These are phyloP conservation scores for Dissophora globulifera DNA, from an alignment of 192 early-diverging fungal species.

Conservation along the genomic window DNA sequence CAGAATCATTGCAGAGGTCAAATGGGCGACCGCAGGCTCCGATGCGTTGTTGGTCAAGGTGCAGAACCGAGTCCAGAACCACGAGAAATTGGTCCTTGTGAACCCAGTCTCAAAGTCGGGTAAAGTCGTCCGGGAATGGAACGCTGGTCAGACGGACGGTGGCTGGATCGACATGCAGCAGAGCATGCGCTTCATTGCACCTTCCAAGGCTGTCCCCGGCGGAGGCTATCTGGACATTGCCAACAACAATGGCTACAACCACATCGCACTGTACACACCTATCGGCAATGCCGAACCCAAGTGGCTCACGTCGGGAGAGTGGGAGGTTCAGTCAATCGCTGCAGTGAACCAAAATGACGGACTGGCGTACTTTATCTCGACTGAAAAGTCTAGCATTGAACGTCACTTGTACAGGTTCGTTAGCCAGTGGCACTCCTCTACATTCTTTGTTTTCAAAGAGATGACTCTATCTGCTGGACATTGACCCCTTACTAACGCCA, in stretches of 20 bases:
- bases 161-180: slow-evolving; percentile 77
- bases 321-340: slow-evolving; percentile 71
- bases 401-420: slow-evolving; percentile 47
- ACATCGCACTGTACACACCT: slow-evolving; percentile 73
- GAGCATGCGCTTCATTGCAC: slow-evolving; percentile 50
- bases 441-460: too few species aligned
- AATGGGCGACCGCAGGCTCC: slow-evolving; percentile 78
- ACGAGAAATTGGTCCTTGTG: slow-evolving; percentile 72
- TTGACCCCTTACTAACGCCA: slow-evolving; percentile 2
- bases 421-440: too few species aligned
- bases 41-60: slow-evolving; percentile 75
- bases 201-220: slow-evolving; percentile 32
- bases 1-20: slow-evolving; percentile 82
- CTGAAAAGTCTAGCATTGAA: slow-evolving; percentile 36
- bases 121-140: slow-evolving; percentile 67
- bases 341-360: slow-evolving; percentile 48
- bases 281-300: slow-evolving; percentile 57
- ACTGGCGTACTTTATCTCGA: slow-evolving; percentile 42
- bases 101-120: slow-evolving; percentile 52
- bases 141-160: slow-evolving; percentile 69
- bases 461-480: too few species aligned
- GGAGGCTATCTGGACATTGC: slow-evolving; percentile 73
- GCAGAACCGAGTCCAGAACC: slow-evolving; percentile 93
- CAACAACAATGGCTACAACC: slow-evolving; percentile 73
- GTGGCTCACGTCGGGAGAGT: slow-evolving; percentile 74